These are phyloP conservation scores for Shiraia bambusicola DNA, from an alignment of 2,329 filamentous ascomycete species.

Conservation along the genomic window DNA sequence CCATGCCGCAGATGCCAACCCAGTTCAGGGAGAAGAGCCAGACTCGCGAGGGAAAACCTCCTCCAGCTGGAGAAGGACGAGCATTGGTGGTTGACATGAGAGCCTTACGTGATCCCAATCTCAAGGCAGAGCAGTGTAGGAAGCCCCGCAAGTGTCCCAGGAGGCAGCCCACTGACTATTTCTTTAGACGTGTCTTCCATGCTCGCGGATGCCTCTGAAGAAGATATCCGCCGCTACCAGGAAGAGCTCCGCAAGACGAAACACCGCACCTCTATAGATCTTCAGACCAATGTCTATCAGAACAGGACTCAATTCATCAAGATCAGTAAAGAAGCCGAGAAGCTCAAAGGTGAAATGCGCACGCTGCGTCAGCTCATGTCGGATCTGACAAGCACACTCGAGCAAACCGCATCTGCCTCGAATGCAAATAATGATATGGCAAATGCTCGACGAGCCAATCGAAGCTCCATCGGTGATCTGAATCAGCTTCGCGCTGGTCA, in stretches of 20 bases:
- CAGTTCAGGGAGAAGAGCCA: slow-evolving; percentile 58
- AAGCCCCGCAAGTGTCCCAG: slow-evolving; percentile 3
- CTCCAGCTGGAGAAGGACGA: slow-evolving; percentile 52
- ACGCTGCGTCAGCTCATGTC: slow-evolving; percentile 87
- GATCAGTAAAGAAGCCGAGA: slow-evolving; percentile 98
- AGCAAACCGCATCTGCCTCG: slow-evolving; percentile 49
- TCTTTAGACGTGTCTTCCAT: slow-evolving; percentile 64
- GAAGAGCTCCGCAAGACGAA: slow-evolving; percentile 74
- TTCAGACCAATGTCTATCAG: slow-evolving; percentile 95
- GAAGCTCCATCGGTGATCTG: slow-evolving; percentile 81
- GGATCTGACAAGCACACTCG: slow-evolving; percentile 66
- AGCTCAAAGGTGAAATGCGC: slow-evolving; percentile 94
- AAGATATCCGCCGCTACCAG: slow-evolving; percentile 83
- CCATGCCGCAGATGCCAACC: slow-evolving; percentile 61
- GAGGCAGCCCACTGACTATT: slow-evolving; percentile 5
- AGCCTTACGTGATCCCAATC: slow-evolving; percentile 74
- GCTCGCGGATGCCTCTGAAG: slow-evolving; percentile 81
- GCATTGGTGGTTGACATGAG: slow-evolving; percentile 73
- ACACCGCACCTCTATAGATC: slow-evolving; percentile 73
- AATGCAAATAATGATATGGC: slow-evolving; percentile 40
- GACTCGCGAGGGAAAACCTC: slow-evolving; percentile 49
- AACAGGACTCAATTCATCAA: slow-evolving; percentile 98
- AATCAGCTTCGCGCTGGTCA: slow-evolving; percentile 69
- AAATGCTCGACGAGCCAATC: slow-evolving; percentile 62
- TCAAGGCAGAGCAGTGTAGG: slow-evolving; percentile 77